These are phyloP conservation scores for Clavulina sp. DNA, from an alignment of 768 basidiomycete species.

Conservation along the genomic window DNA sequence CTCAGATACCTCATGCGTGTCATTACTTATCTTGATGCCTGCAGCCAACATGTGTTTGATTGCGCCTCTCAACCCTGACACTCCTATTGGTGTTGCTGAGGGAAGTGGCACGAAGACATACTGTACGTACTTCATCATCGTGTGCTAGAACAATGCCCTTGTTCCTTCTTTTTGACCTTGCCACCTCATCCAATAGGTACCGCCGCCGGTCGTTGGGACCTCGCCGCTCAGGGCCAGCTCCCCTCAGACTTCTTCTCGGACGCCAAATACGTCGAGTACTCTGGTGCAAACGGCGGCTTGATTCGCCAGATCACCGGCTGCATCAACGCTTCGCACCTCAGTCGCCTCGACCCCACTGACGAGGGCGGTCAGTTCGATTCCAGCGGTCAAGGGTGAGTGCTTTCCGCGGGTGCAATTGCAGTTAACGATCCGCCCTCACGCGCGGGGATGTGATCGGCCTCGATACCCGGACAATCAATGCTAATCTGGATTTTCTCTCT, in stretches of 20 bases:
- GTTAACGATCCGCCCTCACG: neutral
- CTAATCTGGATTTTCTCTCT: neutral
- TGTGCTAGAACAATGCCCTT: too few species aligned
- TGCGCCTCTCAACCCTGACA: neutral
- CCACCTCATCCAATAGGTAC: neutral
- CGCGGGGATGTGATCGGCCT: neutral
- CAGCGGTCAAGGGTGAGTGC: too few species aligned
- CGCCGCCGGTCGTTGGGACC: neutral
- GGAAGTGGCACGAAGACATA: neutral
- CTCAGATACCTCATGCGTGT: too few species aligned
- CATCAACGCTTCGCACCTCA: neutral
- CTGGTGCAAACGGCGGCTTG: neutral
- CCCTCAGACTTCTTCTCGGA: neutral
- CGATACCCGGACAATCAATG: neutral
- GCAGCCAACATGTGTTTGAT: neutral
- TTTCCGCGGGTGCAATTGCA: too few species aligned
- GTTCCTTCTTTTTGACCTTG: too few species aligned
- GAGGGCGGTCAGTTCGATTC: slow-evolving; percentile 1
- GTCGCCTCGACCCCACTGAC: neutral
- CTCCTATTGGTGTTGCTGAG: slow-evolving; percentile 1
- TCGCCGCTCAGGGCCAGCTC: neutral
- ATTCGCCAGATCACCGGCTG: slow-evolving; percentile 1
- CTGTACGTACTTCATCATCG: neutral
- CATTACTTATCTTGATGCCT: too few species aligned
- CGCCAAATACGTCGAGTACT: neutral